A percentile compares a stretch with the other conserved stretches of the same genome.
Evolutionary conservation across 164 flowering plant species (phyloP).

Genomic region (Aristolochia fimbriata): DNA sequence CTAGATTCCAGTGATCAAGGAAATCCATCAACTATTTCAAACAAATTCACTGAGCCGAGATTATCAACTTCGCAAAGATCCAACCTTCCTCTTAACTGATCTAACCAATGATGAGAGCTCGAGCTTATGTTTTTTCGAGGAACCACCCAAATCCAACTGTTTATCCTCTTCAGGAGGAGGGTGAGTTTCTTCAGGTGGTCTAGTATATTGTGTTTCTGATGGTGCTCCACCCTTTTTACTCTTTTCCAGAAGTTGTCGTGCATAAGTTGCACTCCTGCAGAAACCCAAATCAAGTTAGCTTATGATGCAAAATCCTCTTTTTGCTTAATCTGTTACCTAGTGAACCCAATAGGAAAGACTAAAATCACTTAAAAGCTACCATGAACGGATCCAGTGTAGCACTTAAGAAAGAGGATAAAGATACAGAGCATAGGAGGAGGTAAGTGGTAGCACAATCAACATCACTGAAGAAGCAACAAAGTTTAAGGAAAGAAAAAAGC

Average conservation of each 20-base stretch:
- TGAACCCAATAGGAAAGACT: neutral
- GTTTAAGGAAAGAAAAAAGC: neutral
- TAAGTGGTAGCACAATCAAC: no score
- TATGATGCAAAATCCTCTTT: neutral
- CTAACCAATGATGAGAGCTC: constrained; percentile 16
- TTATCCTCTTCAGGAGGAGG: constrained; percentile 15
- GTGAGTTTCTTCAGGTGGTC: constrained; percentile 4
- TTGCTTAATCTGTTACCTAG: neutral
- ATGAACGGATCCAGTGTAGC: neutral
- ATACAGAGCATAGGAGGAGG: no score
- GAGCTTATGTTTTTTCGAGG: constrained; percentile 9
- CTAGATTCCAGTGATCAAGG: no score
- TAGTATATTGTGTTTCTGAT: constrained; percentile 4
- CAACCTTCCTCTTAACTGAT: constrained; percentile 25
- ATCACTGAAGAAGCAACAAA: neutral
- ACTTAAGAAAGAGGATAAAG: neutral
- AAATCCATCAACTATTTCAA: no score
- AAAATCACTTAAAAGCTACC: neutral
- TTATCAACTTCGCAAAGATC: constrained; percentile 1
- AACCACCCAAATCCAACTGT: constrained; percentile 7
- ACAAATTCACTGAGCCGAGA: no score
- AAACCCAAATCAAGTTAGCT: constrained; percentile 5
- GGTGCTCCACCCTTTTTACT: constrained; percentile 26
- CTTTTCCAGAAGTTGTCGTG: constrained; percentile 43
- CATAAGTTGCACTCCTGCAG: constrained; percentile 81